Percentiles rank a stretch among this genome's conserved stretches.
Conservation (phyloP, 2,329 filamentous ascomycete genomes). For the Pseudogymnoascus sp. region DNA sequence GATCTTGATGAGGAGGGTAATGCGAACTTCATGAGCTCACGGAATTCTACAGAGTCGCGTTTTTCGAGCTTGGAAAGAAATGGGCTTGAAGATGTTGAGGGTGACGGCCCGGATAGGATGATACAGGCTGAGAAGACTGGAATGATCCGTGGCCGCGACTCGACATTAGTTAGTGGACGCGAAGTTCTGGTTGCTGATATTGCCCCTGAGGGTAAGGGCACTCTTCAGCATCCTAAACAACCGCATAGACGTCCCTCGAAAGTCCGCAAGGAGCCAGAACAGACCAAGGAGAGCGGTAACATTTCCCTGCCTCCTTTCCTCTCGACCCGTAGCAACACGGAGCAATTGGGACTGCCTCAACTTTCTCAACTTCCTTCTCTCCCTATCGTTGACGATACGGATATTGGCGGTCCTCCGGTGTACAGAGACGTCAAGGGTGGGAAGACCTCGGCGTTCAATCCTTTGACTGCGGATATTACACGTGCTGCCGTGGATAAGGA, state of each 20-base stretch:
- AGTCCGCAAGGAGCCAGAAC: slow-evolving; percentile 9
- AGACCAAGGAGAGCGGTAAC: background rate
- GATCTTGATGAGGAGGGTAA: slow-evolving; percentile 29
- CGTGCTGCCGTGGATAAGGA: slow-evolving; percentile 68
- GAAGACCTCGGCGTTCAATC: slow-evolving; percentile 38
- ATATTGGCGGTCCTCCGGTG: slow-evolving; percentile 68
- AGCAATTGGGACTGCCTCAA: slow-evolving; percentile 59
- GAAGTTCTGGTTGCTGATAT: slow-evolving; percentile 64
- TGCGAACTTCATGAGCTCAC: slow-evolving; percentile 27
- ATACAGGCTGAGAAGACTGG: slow-evolving; percentile 54
- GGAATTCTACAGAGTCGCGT: slow-evolving; percentile 39
- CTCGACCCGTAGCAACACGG: slow-evolving; percentile 31
- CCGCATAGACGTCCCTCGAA: slow-evolving; percentile 28
- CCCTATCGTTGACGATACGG: slow-evolving; percentile 65
- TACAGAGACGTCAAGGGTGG: slow-evolving; percentile 43
- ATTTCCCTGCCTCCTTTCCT: background rate
- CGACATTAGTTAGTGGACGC: slow-evolving; percentile 55
- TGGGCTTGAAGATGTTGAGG: slow-evolving; percentile 62
- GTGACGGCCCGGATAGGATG: slow-evolving; percentile 70
- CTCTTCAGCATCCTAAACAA: slow-evolving; percentile 43
- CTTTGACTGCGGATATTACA: slow-evolving; percentile 58
- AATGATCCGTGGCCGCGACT: slow-evolving; percentile 59
- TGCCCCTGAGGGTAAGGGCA: slow-evolving; percentile 55
- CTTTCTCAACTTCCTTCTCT: slow-evolving; percentile 63
- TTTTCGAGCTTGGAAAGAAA: slow-evolving; percentile 56